phyloP scores from a whole-genome alignment of 805 yeast species.

The Wickerhamomyces kurtzmanii region DNA sequence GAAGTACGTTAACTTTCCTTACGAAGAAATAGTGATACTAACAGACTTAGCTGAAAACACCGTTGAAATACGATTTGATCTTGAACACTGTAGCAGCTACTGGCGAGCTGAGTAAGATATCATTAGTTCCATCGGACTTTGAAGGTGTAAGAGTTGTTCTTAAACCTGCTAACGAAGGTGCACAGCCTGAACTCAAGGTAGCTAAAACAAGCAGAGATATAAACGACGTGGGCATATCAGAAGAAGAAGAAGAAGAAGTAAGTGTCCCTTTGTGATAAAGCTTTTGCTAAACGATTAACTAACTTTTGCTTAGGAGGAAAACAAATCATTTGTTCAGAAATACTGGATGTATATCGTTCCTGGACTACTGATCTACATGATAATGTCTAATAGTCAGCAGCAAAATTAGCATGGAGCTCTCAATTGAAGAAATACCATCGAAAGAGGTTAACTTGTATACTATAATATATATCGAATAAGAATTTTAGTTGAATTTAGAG shows the following conservation, averaged over 20 bases:
- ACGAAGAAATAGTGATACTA: not conserved
- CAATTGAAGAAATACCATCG: too few relatives aligned
- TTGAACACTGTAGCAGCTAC: slow-evolving; percentile 8
- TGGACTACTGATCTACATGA: slow-evolving; percentile 29
- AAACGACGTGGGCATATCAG: not conserved
- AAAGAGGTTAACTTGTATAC: too few relatives aligned
- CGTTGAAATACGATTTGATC: slow-evolving; percentile 9
- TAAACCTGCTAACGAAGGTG: slow-evolving; percentile 5
- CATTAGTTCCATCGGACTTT: slow-evolving; percentile 4
- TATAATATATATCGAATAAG: too few relatives aligned
- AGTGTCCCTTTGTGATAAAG: not conserved
- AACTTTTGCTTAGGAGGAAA: slow-evolving; percentile 6
- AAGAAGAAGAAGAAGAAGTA: slow-evolving; percentile 1
- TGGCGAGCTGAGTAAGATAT: slow-evolving; percentile 10
- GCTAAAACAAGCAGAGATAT: not conserved
- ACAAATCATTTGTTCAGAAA: slow-evolving; percentile 43
- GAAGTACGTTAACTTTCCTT: slow-evolving; percentile 4
- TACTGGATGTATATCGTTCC: slow-evolving; percentile 57
- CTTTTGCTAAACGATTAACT: not conserved
- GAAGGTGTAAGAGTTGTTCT: slow-evolving; percentile 7
- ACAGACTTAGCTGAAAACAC: slow-evolving; percentile 3
- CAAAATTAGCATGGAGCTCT: too few relatives aligned
- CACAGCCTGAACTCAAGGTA: slow-evolving; percentile 5
- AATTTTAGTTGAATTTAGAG: too few relatives aligned
- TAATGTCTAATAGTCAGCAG: too few relatives aligned